phyloP scores from a whole-genome alignment of 164 flowering plant species.

The Aristolochia contorta region DNA sequence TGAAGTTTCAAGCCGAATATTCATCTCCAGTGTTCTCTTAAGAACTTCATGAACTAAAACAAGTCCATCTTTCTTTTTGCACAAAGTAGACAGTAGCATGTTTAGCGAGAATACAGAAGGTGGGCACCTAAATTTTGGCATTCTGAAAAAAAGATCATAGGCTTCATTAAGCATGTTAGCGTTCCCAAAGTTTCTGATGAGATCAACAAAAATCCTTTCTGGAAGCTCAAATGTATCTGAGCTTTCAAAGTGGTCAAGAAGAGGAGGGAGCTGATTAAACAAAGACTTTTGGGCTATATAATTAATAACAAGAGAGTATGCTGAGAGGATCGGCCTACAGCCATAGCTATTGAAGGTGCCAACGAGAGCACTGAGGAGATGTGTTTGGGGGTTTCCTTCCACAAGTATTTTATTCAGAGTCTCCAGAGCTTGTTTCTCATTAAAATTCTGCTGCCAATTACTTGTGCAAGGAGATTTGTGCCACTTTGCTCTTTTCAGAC shows the following conservation, averaged over 20 bases:
- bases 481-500: constrained; percentile 24
- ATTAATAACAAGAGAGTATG: constrained; percentile 48
- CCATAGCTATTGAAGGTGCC: constrained; percentile 38
- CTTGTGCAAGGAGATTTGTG: constrained; percentile 15
- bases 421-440: constrained; percentile 27
- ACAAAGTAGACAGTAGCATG: constrained; percentile 39
- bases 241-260: constrained; percentile 47
- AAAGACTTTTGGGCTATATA: constrained; percentile 26
- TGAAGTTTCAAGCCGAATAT: constrained; percentile 54
- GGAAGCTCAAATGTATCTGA: constrained; percentile 48
- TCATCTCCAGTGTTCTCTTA: constrained; percentile 35
- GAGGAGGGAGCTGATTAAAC: constrained; percentile 24
- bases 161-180: constrained; percentile 37
- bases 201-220: constrained; percentile 37
- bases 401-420: constrained; percentile 22
- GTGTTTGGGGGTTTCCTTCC: constrained; percentile 12
- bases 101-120: constrained; percentile 54
- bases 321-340: constrained; percentile 45
- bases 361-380: constrained; percentile 34
- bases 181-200: constrained; percentile 36
- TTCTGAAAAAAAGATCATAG: constrained; percentile 39
- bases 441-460: constrained; percentile 22
- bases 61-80: constrained; percentile 26
- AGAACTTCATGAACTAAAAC: constrained; percentile 38
- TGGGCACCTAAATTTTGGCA: constrained; percentile 62